Percentiles rank a stretch among this genome's conserved stretches.
phyloP scores from a whole-genome alignment of 768 basidiomycete genomes.

The Strobilomyces confusus region DNA sequence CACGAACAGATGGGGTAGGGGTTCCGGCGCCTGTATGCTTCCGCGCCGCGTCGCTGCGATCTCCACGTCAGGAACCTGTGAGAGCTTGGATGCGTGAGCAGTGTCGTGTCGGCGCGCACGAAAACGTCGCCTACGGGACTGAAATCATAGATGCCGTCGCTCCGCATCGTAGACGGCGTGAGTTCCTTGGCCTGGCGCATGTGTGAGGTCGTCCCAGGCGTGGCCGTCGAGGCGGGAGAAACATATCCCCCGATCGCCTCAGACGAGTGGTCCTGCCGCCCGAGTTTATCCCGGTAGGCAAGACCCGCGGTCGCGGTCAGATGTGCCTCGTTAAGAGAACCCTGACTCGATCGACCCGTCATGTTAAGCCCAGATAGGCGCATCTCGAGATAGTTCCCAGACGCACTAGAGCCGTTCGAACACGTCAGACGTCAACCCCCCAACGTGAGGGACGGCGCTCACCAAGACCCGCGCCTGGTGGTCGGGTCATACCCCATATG shows the following conservation, averaged over 20 bases:
- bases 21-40: slow-evolving; percentile 22
- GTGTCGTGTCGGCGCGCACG: neutral
- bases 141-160: slow-evolving; percentile 26
- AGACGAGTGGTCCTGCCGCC: slow-evolving; percentile 18
- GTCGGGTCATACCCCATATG: slow-evolving; percentile 32
- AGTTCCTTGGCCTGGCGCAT: slow-evolving; percentile 23
- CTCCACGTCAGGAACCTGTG: slow-evolving; percentile 24
- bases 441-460: too few relatives aligned
- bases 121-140: slow-evolving; percentile 17
- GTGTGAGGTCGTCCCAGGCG: slow-evolving; percentile 36
- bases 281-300: slow-evolving; percentile 26
- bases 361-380: slow-evolving; percentile 30
- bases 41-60: slow-evolving; percentile 22
- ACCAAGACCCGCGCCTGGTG: slow-evolving; percentile 32
- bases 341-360: slow-evolving; percentile 31
- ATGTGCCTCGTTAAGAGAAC: slow-evolving; percentile 30
- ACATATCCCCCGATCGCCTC: slow-evolving; percentile 34
- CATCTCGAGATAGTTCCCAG: slow-evolving; percentile 28
- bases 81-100: slow-evolving; percentile 12
- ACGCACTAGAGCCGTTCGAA: slow-evolving; percentile 22
- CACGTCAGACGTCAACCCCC: slow-evolving; percentile 23
- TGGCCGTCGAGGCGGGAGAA: slow-evolving; percentile 44
- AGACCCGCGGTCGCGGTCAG: slow-evolving; percentile 18
- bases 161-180: slow-evolving; percentile 20
- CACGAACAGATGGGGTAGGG: slow-evolving; percentile 23